These are phyloP conservation scores for Raffaelea ambrosiae DNA, from an alignment of 2,329 filamentous ascomycete species.

Conservation along the genomic window DNA sequence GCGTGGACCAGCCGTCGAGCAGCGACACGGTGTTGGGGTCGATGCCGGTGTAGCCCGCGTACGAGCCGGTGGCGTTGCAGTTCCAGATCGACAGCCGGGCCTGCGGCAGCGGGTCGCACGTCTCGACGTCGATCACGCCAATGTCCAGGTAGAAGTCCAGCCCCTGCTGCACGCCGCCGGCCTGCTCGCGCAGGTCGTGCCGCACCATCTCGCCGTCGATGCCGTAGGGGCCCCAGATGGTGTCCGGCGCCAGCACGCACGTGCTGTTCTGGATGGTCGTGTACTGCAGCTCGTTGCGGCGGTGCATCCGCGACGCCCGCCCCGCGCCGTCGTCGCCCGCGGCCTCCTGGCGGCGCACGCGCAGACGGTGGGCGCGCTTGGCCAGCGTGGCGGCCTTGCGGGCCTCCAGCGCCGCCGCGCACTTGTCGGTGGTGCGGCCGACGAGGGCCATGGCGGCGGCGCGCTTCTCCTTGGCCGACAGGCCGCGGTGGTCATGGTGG, in stretches of 20 bases:
- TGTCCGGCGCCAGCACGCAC: conserved; percentile 31
- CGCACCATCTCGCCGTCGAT: conserved; percentile 33
- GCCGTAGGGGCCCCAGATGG: conserved; percentile 35
- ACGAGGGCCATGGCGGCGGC: background rate
- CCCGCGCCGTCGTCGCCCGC: background rate
- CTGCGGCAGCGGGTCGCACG: conserved; percentile 28
- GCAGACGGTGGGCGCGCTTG: background rate
- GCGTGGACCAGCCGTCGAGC: conserved; percentile 22
- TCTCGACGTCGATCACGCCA: conserved; percentile 36
- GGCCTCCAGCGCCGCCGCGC: background rate
- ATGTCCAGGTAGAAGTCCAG: conserved; percentile 33
- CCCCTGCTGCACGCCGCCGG: conserved; percentile 19
- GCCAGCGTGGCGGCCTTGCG: background rate
- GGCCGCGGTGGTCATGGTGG: too few relatives aligned
- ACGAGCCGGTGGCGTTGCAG: conserved; percentile 38
- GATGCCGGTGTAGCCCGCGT: conserved; percentile 25
- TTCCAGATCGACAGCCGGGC: conserved; percentile 36
- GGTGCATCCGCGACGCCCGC: background rate
- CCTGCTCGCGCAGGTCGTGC: conserved; percentile 26
- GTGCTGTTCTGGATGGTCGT: conserved; percentile 7
- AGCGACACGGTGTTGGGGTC: background rate
- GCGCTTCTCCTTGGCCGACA: background rate
- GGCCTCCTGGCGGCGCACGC: background rate
- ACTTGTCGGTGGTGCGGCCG: background rate
- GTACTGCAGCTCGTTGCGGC: conserved; percentile 1